Base-by-base conservation (phyloP, 306 rosid species). In the Cucurbita argyrosperma region DNA sequence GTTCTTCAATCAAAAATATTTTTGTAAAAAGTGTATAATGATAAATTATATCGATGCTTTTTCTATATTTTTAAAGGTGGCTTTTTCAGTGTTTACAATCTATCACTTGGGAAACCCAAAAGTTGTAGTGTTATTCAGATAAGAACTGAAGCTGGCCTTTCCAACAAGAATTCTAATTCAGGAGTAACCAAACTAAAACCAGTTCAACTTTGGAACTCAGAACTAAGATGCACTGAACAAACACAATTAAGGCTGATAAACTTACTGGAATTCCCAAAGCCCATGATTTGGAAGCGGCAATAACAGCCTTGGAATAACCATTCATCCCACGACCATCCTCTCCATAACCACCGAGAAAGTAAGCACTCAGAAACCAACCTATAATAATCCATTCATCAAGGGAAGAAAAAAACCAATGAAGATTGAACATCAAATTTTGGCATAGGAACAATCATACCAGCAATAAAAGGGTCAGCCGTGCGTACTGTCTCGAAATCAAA, bases 351-450 rank as follows among this genome's bases (percentile, higher is more conserved):
- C 99, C 99, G 39, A 94, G 97, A 76, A 91, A 91, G 84, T 91
- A 94, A 82, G 96, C 96, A 76, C 97, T 84, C 57, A 94, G 77
- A 80, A 91, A 89, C 99, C 99, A 94, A 60, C 99, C 99, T 94
- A 82, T 42, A 38, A 35, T 30, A 42, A 35, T 38, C 80, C 74
- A 38, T 55, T 78, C 47, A 11, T 13, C 16, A 8, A 16, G 21
- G 11, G 1, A 10, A 23, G 23, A 4, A 14, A 53, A 53, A 53
- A n/a, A 16, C 23, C 60, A 52, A 30, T 30, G 4, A 51, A 37
- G 35, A 30, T 56, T 38, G 10, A 73, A 73, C 38, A 7, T 3
- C 53, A 43, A 10, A 7, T 4, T 76, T 56, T 7, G 39, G 53
- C 71, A 56, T 40, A 15, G 19, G 70, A 76, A 19, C 81, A 74